Evolutionary conservation across 2,329 filamentous ascomycete species (phyloP), one percentile per base, ranked within the genome.

Genomic region (Alternaria triticina): DNA sequence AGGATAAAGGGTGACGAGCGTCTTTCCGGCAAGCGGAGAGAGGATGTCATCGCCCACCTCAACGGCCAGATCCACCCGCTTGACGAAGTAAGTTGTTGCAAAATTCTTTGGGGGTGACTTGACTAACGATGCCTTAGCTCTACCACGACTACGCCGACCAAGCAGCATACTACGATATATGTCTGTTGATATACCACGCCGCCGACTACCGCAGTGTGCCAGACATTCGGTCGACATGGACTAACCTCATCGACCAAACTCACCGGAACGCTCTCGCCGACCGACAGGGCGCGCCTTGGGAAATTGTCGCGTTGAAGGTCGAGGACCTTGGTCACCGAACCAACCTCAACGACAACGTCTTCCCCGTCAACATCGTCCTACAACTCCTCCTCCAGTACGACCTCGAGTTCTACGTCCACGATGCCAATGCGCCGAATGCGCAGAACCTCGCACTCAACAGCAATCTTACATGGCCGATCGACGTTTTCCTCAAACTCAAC

Each of bases 71-170:
- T 98, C 52, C 86, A 91, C 70, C 86, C 88, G 61, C 84, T 98
- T 36, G 92, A 90, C 66, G 88, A 90, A 70, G 93, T 96, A 86
- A 83, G 90, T 85, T 40, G 13, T 13, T 44, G 7, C 20, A 30
- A 12, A 15, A 13, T 15, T 45, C 20, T 6, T 23, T 20, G n/a
- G 13, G 6, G 15, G 33, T 12, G 12, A 5, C 11, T 46, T 61
- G 46, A 51, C 66, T 77, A 67, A 76, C 67, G 22, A 17, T 23
- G 25, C 23, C 27, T 4, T 74, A 96, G 89, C 88, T 99, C n/a
- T 99, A 93, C 83, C 97, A 98, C 77, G 84, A 89, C 67, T 99
- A 94, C 74, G 93, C 94, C 59, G 94, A 97, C 75, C 90, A 93
- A 74, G 96, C 93, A 3, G 91, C 89, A 54, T 99, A 99, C 84